These are phyloP conservation scores for Colletotrichum kahawae DNA, from an alignment of 2,329 filamentous ascomycete species.

Conservation along the genomic window DNA sequence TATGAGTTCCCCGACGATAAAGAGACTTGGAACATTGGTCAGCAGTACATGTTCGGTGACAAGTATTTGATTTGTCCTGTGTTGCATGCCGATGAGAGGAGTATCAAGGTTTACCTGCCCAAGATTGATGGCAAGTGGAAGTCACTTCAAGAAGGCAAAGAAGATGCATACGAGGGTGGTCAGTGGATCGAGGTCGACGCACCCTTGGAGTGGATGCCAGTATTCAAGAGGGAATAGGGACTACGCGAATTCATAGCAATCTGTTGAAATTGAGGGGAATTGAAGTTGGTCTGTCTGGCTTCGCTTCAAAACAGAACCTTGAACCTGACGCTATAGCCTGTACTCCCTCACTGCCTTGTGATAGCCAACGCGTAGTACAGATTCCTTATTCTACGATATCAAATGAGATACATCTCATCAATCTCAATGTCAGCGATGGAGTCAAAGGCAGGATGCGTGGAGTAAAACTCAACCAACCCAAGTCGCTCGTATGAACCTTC, in stretches of 20 bases:
- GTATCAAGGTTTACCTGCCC: conserved; percentile 58
- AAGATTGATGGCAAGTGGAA: conserved; percentile 8
- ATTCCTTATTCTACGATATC: neutral
- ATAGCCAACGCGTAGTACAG: neutral
- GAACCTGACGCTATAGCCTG: neutral
- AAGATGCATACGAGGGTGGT: neutral
- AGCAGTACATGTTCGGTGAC: conserved; percentile 68
- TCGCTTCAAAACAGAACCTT: neutral
- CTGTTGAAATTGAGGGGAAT: neutral
- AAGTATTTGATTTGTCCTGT: conserved; percentile 65
- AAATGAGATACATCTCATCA: neutral
- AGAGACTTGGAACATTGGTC: conserved; percentile 60
- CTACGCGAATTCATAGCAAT: neutral
- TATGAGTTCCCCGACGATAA: conserved; percentile 66
- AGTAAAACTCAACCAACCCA: neutral
- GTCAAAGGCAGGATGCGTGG: neutral
- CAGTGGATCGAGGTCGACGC: conserved; percentile 19
- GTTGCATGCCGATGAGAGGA: conserved; percentile 49
- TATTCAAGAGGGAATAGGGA: conserved; percentile 11
- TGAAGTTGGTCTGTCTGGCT: neutral
- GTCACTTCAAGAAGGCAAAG: conserved; percentile 1
- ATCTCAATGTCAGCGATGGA: neutral
- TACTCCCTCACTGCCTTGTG: neutral
- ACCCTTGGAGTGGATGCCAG: conserved; percentile 24
- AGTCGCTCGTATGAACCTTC: neutral